A percentile compares a stretch with the other conserved stretches of the same genome.
These are phyloP conservation scores for Coemansia sp. DNA, from an alignment of 192 early-diverging fungal species.

Conservation along the genomic window DNA sequence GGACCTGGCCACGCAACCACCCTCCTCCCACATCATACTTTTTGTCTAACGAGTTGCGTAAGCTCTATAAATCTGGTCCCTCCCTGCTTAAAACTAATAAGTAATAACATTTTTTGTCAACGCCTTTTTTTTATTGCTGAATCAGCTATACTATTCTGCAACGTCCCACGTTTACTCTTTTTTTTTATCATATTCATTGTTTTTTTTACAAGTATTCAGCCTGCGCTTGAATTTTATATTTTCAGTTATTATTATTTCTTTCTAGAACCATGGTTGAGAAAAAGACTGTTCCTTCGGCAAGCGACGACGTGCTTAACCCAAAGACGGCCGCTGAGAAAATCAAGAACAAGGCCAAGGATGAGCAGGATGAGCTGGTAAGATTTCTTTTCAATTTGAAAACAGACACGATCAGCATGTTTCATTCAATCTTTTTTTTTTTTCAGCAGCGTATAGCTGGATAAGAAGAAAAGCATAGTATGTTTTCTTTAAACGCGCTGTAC, in stretches of 20 bases:
- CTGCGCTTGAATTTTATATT: not conserved
- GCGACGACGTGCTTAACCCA: slow-evolving; percentile 48
- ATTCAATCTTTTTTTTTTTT: not conserved
- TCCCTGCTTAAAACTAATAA: too few species aligned
- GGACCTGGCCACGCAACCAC: not conserved
- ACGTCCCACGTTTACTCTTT: not conserved
- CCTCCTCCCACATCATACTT: not conserved
- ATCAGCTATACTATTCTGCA: not conserved
- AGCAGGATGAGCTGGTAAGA: slow-evolving; percentile 57
- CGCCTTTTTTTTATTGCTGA: not conserved
- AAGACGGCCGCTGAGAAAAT: slow-evolving; percentile 52
- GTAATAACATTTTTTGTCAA: not conserved
- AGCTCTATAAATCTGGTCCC: not conserved
- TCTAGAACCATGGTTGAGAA: slow-evolving; percentile 30
- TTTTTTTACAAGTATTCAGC: slow-evolving; percentile 6
- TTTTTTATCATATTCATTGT: not conserved
- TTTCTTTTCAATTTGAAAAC: not conserved
- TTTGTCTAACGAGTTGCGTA: not conserved
- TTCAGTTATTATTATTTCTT: not conserved
- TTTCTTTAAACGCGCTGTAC: too few species aligned
- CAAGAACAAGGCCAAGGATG: slow-evolving; percentile 57
- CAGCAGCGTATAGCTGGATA: too few species aligned
- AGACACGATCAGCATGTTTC: not conserved
- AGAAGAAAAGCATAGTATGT: too few species aligned
- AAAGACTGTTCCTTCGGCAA: slow-evolving; percentile 13